Evolutionary conservation across 129 eudicot species (phyloP), one percentile per base, ranked within the genome.

Genomic region (Deinandra increscens): DNA sequence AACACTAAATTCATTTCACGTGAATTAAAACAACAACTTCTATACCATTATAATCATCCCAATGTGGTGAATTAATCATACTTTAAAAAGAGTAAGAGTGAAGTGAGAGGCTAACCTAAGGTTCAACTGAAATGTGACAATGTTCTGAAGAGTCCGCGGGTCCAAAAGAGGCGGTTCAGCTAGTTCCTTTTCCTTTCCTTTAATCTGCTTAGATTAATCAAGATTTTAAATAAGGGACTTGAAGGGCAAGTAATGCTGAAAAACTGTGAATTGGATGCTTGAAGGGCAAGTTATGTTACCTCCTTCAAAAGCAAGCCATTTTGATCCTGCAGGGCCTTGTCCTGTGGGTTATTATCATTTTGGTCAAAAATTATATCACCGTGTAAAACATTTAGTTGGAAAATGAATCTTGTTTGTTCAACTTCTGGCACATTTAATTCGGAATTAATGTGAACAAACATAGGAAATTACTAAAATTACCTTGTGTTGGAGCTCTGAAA

Each of bases 271-370:
- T 4, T 36, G 36, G 36, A 48, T 26, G 8, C 15, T 2, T 12
- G 17, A 42, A 7, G 39, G 50, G 22, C 29, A 58, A 69, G 34
- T 51, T 17, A 9, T 42, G 19, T 69, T 53, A 90, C 97, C 91
- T 86, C 78, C 77, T 88, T 84, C 26, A 78, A 62, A 17, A 91
- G 87, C 78, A 67, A 1, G 69, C 75, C 84, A 65, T 91, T 88
- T 58, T 91, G 84, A 64, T 86, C 94, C 77, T 79, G 86, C 85
- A 91, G 75, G 59, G 82, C 81, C 80, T 91, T 91, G 74, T 82
- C 94, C 97, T 91, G 88, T 49, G 39, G 42, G 11, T 33, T 61
- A 39, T 73, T 69, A 6, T 72, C 2, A 4, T n/a, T 9, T 18
- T 22, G 29, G 45, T 38, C 23, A 19, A 20, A 36, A 63, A 36